phyloP scores from a whole-genome alignment of 257 asterid genomes.

The Eustoma russellianum region DNA sequence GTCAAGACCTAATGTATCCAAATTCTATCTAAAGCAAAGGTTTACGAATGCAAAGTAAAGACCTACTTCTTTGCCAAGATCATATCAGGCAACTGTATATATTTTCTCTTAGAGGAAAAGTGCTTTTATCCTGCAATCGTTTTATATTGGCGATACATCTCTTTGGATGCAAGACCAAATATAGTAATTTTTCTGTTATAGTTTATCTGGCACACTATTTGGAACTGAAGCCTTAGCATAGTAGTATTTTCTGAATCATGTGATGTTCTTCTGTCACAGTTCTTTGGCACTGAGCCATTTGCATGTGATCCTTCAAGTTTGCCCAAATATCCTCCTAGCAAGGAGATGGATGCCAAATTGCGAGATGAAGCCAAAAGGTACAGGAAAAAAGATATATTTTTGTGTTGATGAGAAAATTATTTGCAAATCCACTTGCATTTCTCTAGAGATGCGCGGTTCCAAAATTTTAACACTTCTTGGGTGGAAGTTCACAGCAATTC shows the following conservation, averaged over 20 bases:
- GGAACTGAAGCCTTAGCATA: not conserved
- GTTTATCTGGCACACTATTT: not conserved
- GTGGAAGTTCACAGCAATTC: too few relatives aligned
- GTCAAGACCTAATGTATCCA: not conserved
- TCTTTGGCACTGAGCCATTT: constrained; percentile 57
- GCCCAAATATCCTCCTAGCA: constrained; percentile 92
- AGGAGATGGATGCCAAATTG: constrained; percentile 92
- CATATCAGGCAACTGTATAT: too few relatives aligned
- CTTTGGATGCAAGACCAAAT: too few relatives aligned
- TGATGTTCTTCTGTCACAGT: constrained; percentile 30
- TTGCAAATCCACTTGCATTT: too few relatives aligned
- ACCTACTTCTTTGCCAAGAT: not conserved
- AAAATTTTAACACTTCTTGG: too few relatives aligned
- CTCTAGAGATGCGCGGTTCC: too few relatives aligned
- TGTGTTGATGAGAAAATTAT: too few relatives aligned
- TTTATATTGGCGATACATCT: not conserved
- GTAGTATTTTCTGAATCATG: not conserved
- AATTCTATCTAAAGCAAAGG: not conserved
- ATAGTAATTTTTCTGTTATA: not conserved
- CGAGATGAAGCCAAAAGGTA: constrained; percentile 84
- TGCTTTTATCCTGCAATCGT: not conserved
- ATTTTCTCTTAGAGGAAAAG: not conserved
- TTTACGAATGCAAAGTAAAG: not conserved
- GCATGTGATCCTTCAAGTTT: constrained; percentile 81
- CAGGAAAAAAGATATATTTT: not conserved